Evolutionary conservation across 345 rosid species (phyloP).

Genomic region (Geranium brycei): DNA sequence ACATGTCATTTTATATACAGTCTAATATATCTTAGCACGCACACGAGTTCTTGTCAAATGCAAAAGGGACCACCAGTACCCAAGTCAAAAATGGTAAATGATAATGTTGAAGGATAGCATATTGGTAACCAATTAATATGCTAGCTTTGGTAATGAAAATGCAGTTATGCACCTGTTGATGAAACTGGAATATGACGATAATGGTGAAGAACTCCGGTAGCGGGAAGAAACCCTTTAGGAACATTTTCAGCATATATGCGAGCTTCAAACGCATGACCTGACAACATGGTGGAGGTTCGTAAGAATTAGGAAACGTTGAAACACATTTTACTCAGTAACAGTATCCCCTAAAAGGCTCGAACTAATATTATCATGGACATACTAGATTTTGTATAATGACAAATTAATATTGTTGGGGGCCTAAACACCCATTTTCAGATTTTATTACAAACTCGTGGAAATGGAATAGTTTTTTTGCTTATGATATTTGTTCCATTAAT

Average conservation of each 20-base stretch:
- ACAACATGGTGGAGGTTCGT: slow-evolving; percentile 13
- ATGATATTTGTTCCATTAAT: too few species aligned
- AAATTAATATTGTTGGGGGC: not conserved
- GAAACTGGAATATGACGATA: slow-evolving; percentile 57
- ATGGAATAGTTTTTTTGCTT: not conserved
- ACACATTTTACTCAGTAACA: not conserved
- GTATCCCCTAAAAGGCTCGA: not conserved
- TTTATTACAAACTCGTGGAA: not conserved
- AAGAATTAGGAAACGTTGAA: not conserved
- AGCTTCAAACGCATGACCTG: slow-evolving; percentile 96
- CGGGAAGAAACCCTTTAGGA: slow-evolving; percentile 86
- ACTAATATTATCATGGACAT: not conserved
- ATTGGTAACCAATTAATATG: not conserved
- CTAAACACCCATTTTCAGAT: not conserved
- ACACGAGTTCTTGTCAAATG: too few species aligned
- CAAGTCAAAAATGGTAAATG: too few species aligned
- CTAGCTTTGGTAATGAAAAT: not conserved
- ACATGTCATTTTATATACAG: too few species aligned
- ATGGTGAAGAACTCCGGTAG: slow-evolving; percentile 82
- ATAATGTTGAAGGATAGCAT: too few species aligned
- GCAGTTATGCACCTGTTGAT: slow-evolving; percentile 43
- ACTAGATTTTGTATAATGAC: too few species aligned
- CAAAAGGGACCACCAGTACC: too few species aligned
- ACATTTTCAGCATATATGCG: slow-evolving; percentile 94
- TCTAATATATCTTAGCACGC: not conserved